A percentile compares a stretch with the other conserved stretches of the same genome.
These are phyloP conservation scores for Cutaneotrichosporon mucoides DNA, from an alignment of 1,284 basidiomycete species.

Conservation along the genomic window DNA sequence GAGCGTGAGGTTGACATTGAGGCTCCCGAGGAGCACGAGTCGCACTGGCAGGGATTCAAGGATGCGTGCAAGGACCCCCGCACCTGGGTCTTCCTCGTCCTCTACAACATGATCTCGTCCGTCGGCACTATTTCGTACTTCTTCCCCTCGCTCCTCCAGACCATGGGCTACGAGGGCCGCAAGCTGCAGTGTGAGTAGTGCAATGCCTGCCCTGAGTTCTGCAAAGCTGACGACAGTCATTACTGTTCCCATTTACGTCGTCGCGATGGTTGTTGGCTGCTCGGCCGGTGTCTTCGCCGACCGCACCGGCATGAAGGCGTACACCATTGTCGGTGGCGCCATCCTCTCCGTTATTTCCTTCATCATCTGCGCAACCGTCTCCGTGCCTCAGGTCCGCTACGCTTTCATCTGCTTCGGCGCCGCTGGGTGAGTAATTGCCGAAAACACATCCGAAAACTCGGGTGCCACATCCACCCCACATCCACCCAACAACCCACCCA, in stretches of 20 bases:
- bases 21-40: slow-evolving; percentile 11
- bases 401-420: slow-evolving; percentile 25
- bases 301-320: slow-evolving; percentile 16
- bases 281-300: slow-evolving; percentile 21
- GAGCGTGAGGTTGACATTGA: too few species aligned
- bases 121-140: slow-evolving; percentile 37
- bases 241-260: slow-evolving; percentile 28
- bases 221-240: slow-evolving; percentile 6
- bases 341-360: slow-evolving; percentile 11
- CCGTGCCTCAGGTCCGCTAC: slow-evolving; percentile 19
- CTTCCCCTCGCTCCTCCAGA: slow-evolving; percentile 28
- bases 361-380: slow-evolving; percentile 4
- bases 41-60: slow-evolving; percentile 22
- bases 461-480: too few species aligned
- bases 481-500: too few species aligned
- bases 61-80: slow-evolving; percentile 29
- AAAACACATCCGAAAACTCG: too few species aligned
- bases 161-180: slow-evolving; percentile 30
- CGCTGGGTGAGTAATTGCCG: slow-evolving; percentile 3
- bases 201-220: too few species aligned
- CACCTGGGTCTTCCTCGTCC: slow-evolving; percentile 25
- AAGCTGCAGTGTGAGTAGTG: slow-evolving; percentile 19
- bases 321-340: slow-evolving; percentile 18
- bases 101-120: slow-evolving; percentile 19
- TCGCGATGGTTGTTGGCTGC: slow-evolving; percentile 19